A percentile compares a stretch with the other conserved stretches of the same genome.
Evolutionary conservation across 2,329 filamentous ascomycete species (phyloP).

Genomic region (Colletotrichum sp.): DNA sequence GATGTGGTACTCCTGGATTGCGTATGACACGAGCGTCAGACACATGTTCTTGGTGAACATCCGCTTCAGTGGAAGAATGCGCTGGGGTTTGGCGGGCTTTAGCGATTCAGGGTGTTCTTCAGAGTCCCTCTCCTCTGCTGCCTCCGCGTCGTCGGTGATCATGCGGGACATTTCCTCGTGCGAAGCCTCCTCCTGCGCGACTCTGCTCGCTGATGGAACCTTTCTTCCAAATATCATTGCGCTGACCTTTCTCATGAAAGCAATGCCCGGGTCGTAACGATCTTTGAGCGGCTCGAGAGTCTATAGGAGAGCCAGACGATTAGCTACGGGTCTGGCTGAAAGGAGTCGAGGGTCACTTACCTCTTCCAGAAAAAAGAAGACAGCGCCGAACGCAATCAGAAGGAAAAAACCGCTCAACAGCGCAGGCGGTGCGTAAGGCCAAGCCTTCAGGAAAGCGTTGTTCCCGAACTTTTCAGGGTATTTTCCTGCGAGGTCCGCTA

Average conservation of each 20-base stretch:
- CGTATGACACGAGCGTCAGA: background rate
- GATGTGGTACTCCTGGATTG: conserved; percentile 1
- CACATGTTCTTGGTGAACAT: conserved; percentile 1
- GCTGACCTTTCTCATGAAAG: background rate
- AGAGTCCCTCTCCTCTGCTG: background rate
- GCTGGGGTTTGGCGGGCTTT: background rate
- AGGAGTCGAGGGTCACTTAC: background rate
- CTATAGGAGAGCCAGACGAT: background rate
- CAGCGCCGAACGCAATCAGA: background rate
- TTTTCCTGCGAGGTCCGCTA: background rate
- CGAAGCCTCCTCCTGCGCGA: background rate
- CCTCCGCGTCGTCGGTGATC: background rate
- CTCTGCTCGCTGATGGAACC: background rate
- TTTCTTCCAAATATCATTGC: background rate
- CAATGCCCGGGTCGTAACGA: background rate
- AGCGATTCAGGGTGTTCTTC: background rate
- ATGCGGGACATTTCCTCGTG: background rate
- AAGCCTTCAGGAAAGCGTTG: background rate
- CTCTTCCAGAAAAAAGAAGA: conserved; percentile 8
- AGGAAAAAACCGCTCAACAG: background rate
- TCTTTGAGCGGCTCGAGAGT: background rate
- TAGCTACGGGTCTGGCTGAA: background rate
- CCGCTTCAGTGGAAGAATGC: background rate
- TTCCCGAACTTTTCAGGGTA: conserved; percentile 2
- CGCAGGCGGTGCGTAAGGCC: background rate